phyloP scores from a whole-genome alignment of 192 early-diverging fungal genomes.

The Coemansia sp. region DNA sequence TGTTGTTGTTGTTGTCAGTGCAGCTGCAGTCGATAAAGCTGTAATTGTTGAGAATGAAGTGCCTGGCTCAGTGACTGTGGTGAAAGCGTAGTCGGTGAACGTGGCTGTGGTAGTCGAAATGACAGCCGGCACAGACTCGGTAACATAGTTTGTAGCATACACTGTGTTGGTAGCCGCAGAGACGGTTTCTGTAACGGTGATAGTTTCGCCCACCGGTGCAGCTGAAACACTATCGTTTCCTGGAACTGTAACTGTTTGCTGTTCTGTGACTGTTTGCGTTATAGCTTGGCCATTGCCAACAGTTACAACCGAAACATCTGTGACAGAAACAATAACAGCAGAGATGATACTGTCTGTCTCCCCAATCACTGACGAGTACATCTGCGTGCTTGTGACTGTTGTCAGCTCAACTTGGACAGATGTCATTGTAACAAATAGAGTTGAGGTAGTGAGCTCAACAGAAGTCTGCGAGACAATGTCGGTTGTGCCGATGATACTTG shows the following conservation, averaged over 20 bases:
- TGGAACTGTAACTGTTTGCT: not conserved
- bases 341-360: conserved; percentile 2
- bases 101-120: no score
- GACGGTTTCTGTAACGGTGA: conserved; percentile 8
- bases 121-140: no score
- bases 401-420: conserved; percentile 1
- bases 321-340: not conserved
- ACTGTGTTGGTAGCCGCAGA: no score
- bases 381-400: not conserved
- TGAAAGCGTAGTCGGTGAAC: no score
- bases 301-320: not conserved
- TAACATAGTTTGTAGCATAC: no score
- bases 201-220: not conserved
- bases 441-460: conserved; percentile 1
- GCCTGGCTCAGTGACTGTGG: no score
- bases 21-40: no score
- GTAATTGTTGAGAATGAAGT: no score
- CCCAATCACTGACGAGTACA: not conserved
- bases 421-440: conserved; percentile 5
- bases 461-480: conserved; percentile 1
- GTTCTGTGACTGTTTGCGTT: conserved; percentile 1
- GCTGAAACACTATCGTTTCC: not conserved
- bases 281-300: not conserved
- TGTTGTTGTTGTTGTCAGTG: no score
- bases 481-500: not conserved